Evolutionary conservation across 495 filamentous ascomycete genomes (phyloP), one percentile per base, ranked within the genome.

Genomic region (Neurospora tetraspora): DNA sequence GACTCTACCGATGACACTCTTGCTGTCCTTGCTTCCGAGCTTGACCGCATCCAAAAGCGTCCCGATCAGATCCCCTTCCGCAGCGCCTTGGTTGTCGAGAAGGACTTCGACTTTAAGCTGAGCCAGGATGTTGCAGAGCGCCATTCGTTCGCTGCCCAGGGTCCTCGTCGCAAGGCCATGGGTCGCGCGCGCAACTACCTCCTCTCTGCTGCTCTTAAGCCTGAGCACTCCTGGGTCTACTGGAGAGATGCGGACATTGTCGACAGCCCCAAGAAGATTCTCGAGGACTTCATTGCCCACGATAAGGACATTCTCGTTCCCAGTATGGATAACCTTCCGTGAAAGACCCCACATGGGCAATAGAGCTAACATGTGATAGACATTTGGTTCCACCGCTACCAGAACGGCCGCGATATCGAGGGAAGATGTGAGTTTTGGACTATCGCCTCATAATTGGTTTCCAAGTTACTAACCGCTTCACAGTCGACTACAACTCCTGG

Each of bases 401-500:
- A 90, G 75, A 87, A 94, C 80, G 89, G 87, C 71, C 83, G 82
- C 61, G 96, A 98, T 78, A 94, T 98, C 78, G 96, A 99, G 82
- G 96, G 96, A 73, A 89, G 92, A 88, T 98, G 93, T 96, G 86
- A 79, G 92, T 86, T 71, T 75, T 74, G 36, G 68, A 43, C 5
- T 36, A 14, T 61, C 23, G n/a, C 7, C 71, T 16, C 38, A 11
- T 53, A 1, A 9, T 7, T 39, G 12, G 53, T n/a, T n/a, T n/a
- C n/a, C n/a, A 39, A 31, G 31, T 12, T 31, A 68, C 78, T 81
- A 71, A 82, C 72, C 23, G 11, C 10, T 10, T 45, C 39, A 31
- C 75, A 97, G 94, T 98, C 77, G 96, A 99, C 80, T 99, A 98
- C 84, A 99, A 99, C 83, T 99, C 96, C 0, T 99, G 96, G 96